Base-by-base conservation (phyloP, 2,329 filamentous ascomycete genomes). In the Sordariomycetes sp. region DNA sequence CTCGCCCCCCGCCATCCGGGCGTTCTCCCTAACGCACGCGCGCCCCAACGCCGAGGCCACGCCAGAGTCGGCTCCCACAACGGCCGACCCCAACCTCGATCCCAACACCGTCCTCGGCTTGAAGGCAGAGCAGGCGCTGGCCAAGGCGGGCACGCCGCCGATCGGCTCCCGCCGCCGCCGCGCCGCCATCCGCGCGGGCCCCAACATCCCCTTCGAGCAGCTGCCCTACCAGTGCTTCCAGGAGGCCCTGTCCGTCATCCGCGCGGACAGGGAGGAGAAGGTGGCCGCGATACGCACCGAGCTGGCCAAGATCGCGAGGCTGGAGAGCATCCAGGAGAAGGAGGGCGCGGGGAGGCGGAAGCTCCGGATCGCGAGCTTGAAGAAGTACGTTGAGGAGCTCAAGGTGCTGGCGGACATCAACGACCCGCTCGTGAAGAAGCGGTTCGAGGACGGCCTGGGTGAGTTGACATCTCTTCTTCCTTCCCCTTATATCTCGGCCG, bases 191-290 rank as follows among this genome's bases (percentile, higher is more conserved):
- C 83, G 79, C 66, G 82, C 76, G 65, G 81, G 76, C 43, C 74
- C 79, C 61, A 81, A 87, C 66, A 76, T 96, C 55, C 90, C 92
- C 28, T 97, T 99, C 69, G 90, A 96, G 76, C 88, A 93, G 69
- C 77, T 99, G 64, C 94, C 94, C 20, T 99, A 95, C 75, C 93
- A 97, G 79, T 94, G 90, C 73, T 99, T 97, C 76, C 94, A 99
- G 74, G 92, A 97, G 75, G 94, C 94, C 48, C 84, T 92, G 62
- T 89, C 90, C 70, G 74, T 97, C 54, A 77, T 99, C 59, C 79
- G 85, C 57, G 83, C 82, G 58, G 94, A 99, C 70, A 83, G 93
- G 48, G 77, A 85, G 63, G 82, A 93, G 73, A 97, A 96, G 76
- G 66, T 97, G 55, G 75, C 79, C 61, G 77, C 86, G 66, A 93